Base-by-base conservation (phyloP, 257 asterid species). In the Ballota nigra region DNA sequence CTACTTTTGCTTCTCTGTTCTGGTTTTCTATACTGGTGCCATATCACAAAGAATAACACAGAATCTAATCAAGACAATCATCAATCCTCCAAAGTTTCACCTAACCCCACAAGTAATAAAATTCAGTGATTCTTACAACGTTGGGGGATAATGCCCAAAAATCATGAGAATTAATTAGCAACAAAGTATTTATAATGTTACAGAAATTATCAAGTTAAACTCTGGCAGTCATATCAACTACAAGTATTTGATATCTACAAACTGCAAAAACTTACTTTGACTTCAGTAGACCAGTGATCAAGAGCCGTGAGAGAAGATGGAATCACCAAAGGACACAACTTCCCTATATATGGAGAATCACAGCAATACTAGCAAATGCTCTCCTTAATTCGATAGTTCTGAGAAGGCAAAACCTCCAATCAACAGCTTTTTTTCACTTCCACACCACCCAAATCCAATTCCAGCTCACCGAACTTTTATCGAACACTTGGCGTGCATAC, bases 281-380 rank as follows among this genome's bases (percentile, higher is more conserved):
- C 99, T 82, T 89, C 89, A 0, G 96, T 86, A 22, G 96, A 95
- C 99, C 99, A 92, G 81, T 95, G 99, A 88, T 95, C 99, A 62
- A 95, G 92, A 74, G 96, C 88, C 45, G 95, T 84, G 47, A 95
- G 80, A 55, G 91, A 94, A 85, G 95, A 88, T 20, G 99, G 99
- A 75, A 95, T 83, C 80, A 91, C 86, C 87, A 87, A 82, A 80
- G 86, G 76, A 71, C 89, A 85, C 66, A 94, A 77, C 81, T 84
- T 91, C 73, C 98, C 98, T 53, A 92, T 69, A 70, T 78, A 78
- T 19, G 92, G 89, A 73, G 81, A 84, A 79, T 83, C 92, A 12
- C n/a, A 3, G 24, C 2, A 43, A 69, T 5, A 19, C 7, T 13
- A 66, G 43, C 28, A n/a, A n/a, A n/a, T n/a, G 77, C 96, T 88